Evolutionary conservation across 1,284 basidiomycete genomes (phyloP), one percentile per base, ranked within the genome.

Genomic region (Peniophora sp.): DNA sequence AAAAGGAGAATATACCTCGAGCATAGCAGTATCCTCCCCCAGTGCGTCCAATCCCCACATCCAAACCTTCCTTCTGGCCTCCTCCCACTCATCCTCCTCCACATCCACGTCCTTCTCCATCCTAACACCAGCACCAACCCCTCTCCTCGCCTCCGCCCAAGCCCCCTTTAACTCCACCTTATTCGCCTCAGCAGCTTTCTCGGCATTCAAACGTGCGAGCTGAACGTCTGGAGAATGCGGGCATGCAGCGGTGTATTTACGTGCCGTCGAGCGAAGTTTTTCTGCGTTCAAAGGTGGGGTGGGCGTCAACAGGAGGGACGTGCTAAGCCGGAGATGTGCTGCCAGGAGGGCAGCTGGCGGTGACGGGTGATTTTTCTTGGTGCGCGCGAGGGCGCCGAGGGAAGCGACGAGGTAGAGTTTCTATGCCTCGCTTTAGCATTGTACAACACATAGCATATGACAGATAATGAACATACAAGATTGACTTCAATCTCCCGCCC

Each of bases 381-480:
- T 16, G 12, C 14, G 17, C 10, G 44, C 44, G 5, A 78, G 58
- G 25, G 66, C 62, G 47, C 74, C 71, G 48, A 86, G 61, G 36
- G 76, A 79, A 32, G 66, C 68, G 50, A 78, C 64, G 39, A 85
- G 69, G 64, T 85, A 86, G 34, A 61, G 57, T 63, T 71, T 74
- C 77, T 78, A 58, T 52, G 11, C n/a, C n/a, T n/a, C n/a, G n/a
- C n/a, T n/a, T n/a, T 14, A 6, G 19, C 11, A 36, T 3, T 20
- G 38, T 20, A 6, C 5, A 20, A 8, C 5, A 6, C n/a, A 17
- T 16, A 20, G 8, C 19, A 5, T 41, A 41, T n/a, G 19, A 41
- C 8, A n/a, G 8, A n/a, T 8, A 5, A 20, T 41, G 38, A n/a
- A 69, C 82, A 63, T 61, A 87, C 85, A 66, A 88, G 61, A 54